phyloP scores from a whole-genome alignment of 1,284 basidiomycete genomes.

The Moesziomyces globuligerus region DNA sequence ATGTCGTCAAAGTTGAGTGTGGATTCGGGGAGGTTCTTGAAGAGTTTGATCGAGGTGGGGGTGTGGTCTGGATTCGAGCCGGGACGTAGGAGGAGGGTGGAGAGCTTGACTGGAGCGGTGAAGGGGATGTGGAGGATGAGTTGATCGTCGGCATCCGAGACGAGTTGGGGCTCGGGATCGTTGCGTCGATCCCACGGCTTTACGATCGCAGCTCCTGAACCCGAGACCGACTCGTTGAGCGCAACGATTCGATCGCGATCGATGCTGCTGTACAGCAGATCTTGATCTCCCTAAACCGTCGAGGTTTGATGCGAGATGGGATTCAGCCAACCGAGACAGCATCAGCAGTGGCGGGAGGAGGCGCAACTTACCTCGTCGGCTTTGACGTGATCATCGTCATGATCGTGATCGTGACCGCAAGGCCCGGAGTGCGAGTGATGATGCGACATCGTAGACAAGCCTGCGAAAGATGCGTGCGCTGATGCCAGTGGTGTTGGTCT shows the following conservation, averaged over 20 bases:
- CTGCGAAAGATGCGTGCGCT: not conserved
- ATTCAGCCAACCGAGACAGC: too few species aligned
- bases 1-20: constrained; percentile 55
- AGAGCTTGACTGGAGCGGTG: constrained; percentile 55
- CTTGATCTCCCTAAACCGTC: constrained; percentile 49
- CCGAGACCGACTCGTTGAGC: constrained; percentile 54
- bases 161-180: constrained; percentile 26
- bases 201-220: constrained; percentile 41
- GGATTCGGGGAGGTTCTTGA: constrained; percentile 46
- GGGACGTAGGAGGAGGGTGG: constrained; percentile 35
- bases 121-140: constrained; percentile 62
- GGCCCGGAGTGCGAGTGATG: constrained; percentile 51
- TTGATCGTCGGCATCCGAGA: constrained; percentile 58
- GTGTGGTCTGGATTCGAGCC: constrained; percentile 33
- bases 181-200: constrained; percentile 54
- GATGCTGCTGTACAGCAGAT: constrained; percentile 51
- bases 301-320: too few species aligned
- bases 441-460: constrained; percentile 40
- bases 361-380: constrained; percentile 35
- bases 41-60: constrained; percentile 51
- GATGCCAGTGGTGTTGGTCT: not conserved
- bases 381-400: constrained; percentile 62
- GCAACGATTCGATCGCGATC: constrained; percentile 51
- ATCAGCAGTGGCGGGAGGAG: too few species aligned
- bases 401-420: constrained; percentile 44